Conservation (phyloP, 2,329 filamentous ascomycete genomes). For the Aureobasidium sp. region DNA sequence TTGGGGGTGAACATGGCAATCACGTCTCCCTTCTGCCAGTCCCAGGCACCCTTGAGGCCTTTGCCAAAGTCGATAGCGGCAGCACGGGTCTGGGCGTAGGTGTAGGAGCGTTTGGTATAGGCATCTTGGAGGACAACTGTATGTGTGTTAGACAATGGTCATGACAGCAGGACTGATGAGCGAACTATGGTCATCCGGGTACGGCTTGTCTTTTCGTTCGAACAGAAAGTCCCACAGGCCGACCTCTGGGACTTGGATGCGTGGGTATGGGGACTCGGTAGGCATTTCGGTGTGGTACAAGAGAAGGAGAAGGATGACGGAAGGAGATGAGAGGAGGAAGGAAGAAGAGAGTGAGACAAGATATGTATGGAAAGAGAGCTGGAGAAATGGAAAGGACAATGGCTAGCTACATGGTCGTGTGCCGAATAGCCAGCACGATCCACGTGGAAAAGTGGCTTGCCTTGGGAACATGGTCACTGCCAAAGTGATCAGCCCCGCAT, state of each 20-base stretch:
- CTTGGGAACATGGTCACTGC: not conserved
- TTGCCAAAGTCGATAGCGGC: conserved; percentile 70
- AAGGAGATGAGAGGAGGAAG: not conserved
- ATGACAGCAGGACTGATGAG: not conserved
- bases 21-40: conserved; percentile 78
- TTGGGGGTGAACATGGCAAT: conserved; percentile 80
- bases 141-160: not conserved
- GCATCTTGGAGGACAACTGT: conserved; percentile 72
- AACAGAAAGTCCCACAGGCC: conserved; percentile 78
- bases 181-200: conserved; percentile 65
- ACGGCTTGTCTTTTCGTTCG: conserved; percentile 58
- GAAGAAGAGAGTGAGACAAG: not conserved
- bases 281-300: conserved; percentile 50
- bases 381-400: not conserved
- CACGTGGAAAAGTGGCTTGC: not conserved
- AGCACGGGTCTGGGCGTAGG: conserved; percentile 58
- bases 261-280: conserved; percentile 57
- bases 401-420: not conserved
- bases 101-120: conserved; percentile 63
- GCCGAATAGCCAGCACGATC: not conserved
- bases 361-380: too few species aligned
- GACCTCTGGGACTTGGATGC: conserved; percentile 62
- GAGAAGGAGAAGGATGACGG: not conserved
- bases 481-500: conserved; percentile 4
- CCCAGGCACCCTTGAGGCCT: conserved; percentile 65